Evolutionary conservation across 2,329 filamentous ascomycete species (phyloP), one percentile per base, ranked within the genome.

Genomic region (Claviceps cyperi): DNA sequence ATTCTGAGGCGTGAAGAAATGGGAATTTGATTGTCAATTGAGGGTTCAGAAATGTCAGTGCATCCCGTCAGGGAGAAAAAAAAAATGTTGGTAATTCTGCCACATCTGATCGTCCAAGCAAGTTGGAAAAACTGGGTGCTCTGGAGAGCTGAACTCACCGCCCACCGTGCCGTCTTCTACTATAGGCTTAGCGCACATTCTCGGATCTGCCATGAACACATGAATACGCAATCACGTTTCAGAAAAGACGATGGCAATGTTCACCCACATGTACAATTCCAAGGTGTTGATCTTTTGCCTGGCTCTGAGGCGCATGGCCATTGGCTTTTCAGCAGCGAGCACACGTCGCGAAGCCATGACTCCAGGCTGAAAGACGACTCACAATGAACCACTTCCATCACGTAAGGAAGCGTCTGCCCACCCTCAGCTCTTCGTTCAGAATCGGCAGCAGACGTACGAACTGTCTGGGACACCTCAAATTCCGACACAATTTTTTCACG

Each of bases 351-450:
- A 17, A 47, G 3, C 24, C 36, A 28, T 40, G 13, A 47, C 17
- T 28, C 19, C 4, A 28, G 5, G 21, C 8, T 24, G 21, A 24
- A 28, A 28, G 21, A 22, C 17, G 39, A 9, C 24, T 40, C 49
- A 24, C 37, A 14, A 57, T 57, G 55, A 54, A 48, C 45, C 50
- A 50, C 39, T 47, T 52, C 21, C 37, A 43, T 32, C 48, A 40
- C 40, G 22, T 54, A 22, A 21, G 49, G n/a, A 52, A 55, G 48
- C 37, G 37, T 41, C 37, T 56, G 47, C 45, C 41, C 19, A 46
- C 53, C 28, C 49, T 51, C 22, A 40, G 40, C 35, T 15, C 46
- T 7, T 40, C 37, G 3, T 48, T 45, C n/a, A 51, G 49, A 43
- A 11, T 43, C 43, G 40, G 40, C 19, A 19, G 19, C 39, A 36